phyloP scores from a whole-genome alignment of 768 basidiomycete species.

The Pulveroboletus sp. region DNA sequence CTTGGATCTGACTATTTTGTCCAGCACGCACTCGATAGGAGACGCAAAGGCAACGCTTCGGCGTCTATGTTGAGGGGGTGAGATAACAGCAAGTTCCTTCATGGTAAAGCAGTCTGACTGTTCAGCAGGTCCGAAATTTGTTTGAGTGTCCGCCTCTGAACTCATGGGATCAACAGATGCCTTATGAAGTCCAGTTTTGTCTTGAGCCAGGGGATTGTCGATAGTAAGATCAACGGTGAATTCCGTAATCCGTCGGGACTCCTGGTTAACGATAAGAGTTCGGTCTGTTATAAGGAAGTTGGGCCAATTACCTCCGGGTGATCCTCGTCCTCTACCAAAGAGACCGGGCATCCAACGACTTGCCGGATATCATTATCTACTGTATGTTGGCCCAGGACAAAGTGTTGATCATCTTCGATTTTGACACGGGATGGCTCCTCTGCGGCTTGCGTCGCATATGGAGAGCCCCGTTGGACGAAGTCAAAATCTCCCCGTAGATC shows the following conservation, averaged over 20 bases:
- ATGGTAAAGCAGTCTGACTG: not conserved
- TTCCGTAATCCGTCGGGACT: conserved; percentile 1
- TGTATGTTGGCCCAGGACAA: not conserved
- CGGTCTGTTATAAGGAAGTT: not conserved
- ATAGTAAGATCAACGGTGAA: conserved; percentile 45
- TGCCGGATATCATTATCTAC: not conserved
- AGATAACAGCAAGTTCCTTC: not conserved
- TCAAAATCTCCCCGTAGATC: conserved; percentile 30
- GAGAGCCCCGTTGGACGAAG: conserved; percentile 8
- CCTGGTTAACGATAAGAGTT: conserved; percentile 12
- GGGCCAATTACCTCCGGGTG: conserved; percentile 8
- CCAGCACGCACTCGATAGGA: conserved; percentile 16
- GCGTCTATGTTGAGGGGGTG: conserved; percentile 8
- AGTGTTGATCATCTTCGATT: not conserved
- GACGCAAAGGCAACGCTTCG: conserved; percentile 30
- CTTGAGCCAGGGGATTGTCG: conserved; percentile 24
- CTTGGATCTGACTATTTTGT: conserved; percentile 1
- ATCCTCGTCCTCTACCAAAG: conserved; percentile 2
- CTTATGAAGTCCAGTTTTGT: not conserved
- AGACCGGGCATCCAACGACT: conserved; percentile 1
- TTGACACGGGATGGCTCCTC: conserved; percentile 1
- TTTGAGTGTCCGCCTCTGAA: not conserved
- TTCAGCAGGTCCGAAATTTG: not conserved
- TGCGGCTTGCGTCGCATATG: not conserved
- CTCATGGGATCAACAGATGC: not conserved